Evolutionary conservation across 805 yeast species (phyloP).

Genomic region (Candida ortonii): DNA sequence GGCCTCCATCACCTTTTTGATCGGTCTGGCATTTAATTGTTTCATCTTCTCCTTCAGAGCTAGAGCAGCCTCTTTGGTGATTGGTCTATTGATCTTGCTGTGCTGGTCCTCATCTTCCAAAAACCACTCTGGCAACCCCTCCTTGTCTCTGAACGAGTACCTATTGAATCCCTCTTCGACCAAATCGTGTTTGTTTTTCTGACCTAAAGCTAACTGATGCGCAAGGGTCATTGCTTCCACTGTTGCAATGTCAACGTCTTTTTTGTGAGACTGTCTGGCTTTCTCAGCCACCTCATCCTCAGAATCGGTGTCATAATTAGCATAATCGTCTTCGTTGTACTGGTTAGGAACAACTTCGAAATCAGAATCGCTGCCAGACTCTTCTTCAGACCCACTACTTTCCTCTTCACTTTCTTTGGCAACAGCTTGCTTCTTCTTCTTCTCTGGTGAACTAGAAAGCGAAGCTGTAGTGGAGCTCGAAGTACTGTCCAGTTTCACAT

Average conservation of each 20-base stretch:
- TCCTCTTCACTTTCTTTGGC: conserved; percentile 23
- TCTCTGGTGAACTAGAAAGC: no score
- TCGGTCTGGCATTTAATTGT: conserved; percentile 93
- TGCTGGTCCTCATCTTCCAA: conserved; percentile 87
- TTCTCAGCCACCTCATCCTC: conserved; percentile 50
- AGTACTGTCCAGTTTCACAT: conserved; percentile 38
- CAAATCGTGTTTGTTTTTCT: conserved; percentile 76
- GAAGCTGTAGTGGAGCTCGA: no score
- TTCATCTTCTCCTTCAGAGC: conserved; percentile 73
- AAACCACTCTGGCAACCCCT: conserved; percentile 96
- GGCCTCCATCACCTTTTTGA: conserved; percentile 97
- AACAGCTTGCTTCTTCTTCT: conserved; percentile 17
- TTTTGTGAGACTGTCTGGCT: conserved; percentile 46
- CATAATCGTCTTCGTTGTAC: conserved; percentile 36
- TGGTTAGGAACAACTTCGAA: conserved; percentile 49
- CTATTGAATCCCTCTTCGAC: conserved; percentile 92
- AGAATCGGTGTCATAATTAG: conserved; percentile 45
- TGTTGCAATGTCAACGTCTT: conserved; percentile 79
- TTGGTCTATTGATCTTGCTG: conserved; percentile 82
- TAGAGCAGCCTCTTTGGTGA: conserved; percentile 88
- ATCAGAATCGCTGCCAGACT: conserved; percentile 21
- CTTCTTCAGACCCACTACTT: conserved; percentile 13
- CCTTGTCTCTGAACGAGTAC: conserved; percentile 87
- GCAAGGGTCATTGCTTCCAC: conserved; percentile 98
- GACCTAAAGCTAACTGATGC: conserved; percentile 90